phyloP scores from a whole-genome alignment of 2,329 filamentous ascomycete species.

The Xenoacremonium recifei region DNA sequence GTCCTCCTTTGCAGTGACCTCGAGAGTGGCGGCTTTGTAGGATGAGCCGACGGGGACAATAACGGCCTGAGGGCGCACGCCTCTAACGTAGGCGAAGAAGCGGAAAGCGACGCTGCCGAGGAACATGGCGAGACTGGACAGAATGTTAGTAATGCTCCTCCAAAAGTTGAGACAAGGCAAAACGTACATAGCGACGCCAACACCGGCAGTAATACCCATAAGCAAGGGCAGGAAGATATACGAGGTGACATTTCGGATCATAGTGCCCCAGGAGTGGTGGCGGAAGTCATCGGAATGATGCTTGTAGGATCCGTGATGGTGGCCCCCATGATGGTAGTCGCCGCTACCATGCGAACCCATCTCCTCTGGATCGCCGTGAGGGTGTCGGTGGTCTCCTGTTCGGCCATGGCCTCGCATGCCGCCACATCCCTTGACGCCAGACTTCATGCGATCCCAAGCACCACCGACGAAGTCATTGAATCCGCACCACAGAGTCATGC shows the following conservation, averaged over 20 bases:
- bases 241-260: conserved; percentile 55
- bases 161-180: not conserved
- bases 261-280: conserved; percentile 41
- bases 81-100: conserved; percentile 50
- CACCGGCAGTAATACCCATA: conserved; percentile 66
- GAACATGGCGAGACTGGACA: conserved; percentile 58
- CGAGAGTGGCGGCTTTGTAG: conserved; percentile 35
- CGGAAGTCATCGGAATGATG: conserved; percentile 20
- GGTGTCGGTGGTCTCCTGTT: conserved; percentile 8
- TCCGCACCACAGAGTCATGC: conserved; percentile 51
- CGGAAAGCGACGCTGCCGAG: conserved; percentile 61
- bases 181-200: conserved; percentile 62
- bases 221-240: conserved; percentile 67
- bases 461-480: conserved; percentile 37
- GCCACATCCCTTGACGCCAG: conserved; percentile 19
- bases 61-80: conserved; percentile 10
- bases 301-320: conserved; percentile 20
- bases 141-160: conserved; percentile 24
- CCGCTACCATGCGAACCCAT: not conserved
- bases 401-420: conserved; percentile 16
- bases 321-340: conserved; percentile 4
- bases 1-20: conserved; percentile 36
- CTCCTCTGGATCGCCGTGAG: conserved; percentile 16
- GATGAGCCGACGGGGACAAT: conserved; percentile 8
- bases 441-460: conserved; percentile 24